Conservation (phyloP, 2,329 filamentous ascomycete genomes). For the Trichoderma sp. region DNA sequence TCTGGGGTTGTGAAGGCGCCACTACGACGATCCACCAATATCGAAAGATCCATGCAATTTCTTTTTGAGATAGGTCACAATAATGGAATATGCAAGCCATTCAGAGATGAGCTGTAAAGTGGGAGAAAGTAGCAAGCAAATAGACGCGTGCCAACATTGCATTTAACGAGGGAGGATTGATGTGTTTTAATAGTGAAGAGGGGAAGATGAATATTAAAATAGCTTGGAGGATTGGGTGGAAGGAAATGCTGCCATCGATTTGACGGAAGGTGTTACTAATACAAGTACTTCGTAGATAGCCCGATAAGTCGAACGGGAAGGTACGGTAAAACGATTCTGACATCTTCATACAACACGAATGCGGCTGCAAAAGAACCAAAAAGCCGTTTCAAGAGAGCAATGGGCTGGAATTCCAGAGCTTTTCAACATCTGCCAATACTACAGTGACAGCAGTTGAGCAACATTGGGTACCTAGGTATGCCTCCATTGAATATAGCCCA, state of each 20-base stretch:
- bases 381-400: not conserved
- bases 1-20: conserved; percentile 23
- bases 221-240: not conserved
- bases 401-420: not conserved
- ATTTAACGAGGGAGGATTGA: not conserved
- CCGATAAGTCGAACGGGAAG: not conserved
- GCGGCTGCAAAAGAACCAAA: not conserved
- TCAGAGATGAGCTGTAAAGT: not conserved
- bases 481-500: not conserved
- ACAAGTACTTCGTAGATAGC: not conserved
- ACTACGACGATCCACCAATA: conserved; percentile 18
- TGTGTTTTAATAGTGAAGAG: not conserved
- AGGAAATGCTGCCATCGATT: not conserved
- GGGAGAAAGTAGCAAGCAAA: not conserved
- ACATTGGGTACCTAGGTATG: not conserved
- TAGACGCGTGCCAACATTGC: not conserved
- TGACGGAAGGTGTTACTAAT: not conserved
- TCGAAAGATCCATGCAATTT: not conserved
- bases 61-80: not conserved
- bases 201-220: not conserved
- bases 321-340: not conserved
- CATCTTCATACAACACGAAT: not conserved
- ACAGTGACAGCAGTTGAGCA: not conserved
- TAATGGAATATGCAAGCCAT: not conserved
- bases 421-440: not conserved